Percentiles rank a stretch among this genome's conserved stretches.
Evolutionary conservation across 2,329 filamentous ascomycete species (phyloP).

Genomic region (Immersiporthe knoxdaviesiana): DNA sequence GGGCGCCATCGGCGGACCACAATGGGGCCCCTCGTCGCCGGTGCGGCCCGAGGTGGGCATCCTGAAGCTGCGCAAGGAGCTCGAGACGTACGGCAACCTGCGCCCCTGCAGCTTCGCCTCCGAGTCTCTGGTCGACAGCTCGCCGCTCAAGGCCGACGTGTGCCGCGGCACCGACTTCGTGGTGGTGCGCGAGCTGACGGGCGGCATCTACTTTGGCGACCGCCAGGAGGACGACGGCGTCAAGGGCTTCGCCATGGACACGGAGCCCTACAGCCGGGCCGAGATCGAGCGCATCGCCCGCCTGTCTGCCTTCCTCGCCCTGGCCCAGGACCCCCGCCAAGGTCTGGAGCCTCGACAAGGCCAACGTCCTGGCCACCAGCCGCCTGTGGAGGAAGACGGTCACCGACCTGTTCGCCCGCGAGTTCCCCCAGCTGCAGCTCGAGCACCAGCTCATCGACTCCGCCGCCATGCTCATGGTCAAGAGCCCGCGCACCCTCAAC

Average conservation of each 20-base stretch:
- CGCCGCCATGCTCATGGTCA: conserved; percentile 97
- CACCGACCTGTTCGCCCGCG: conserved; percentile 79
- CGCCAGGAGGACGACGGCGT: conserved; percentile 74
- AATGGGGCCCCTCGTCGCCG: conserved; percentile 70
- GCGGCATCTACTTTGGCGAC: conserved; percentile 94
- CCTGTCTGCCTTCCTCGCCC: conserved; percentile 78
- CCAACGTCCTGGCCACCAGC: conserved; percentile 90
- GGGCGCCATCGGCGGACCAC: conserved; percentile 51
- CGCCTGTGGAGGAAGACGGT: conserved; percentile 89
- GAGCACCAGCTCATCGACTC: conserved; percentile 92
- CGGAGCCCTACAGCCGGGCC: conserved; percentile 78
- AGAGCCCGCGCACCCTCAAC: conserved; percentile 86
- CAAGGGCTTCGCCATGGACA: conserved; percentile 76
- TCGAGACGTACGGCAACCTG: conserved; percentile 92
- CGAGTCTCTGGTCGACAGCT: conserved; percentile 79
- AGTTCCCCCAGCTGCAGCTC: conserved; percentile 85
- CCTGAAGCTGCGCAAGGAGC: conserved; percentile 87
- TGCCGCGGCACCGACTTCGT: conserved; percentile 89
- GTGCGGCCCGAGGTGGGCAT: conserved; percentile 93
- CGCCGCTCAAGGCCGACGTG: conserved; percentile 83
- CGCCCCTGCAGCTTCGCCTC: conserved; percentile 95
- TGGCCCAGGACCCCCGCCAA: conserved; percentile 75
- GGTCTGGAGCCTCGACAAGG: conserved; percentile 92
- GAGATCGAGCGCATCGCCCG: conserved; percentile 90
- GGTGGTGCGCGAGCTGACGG: conserved; percentile 89